These are phyloP conservation scores for Lepraria neglecta DNA, from an alignment of 495 filamentous ascomycete genomes.

Conservation along the genomic window DNA sequence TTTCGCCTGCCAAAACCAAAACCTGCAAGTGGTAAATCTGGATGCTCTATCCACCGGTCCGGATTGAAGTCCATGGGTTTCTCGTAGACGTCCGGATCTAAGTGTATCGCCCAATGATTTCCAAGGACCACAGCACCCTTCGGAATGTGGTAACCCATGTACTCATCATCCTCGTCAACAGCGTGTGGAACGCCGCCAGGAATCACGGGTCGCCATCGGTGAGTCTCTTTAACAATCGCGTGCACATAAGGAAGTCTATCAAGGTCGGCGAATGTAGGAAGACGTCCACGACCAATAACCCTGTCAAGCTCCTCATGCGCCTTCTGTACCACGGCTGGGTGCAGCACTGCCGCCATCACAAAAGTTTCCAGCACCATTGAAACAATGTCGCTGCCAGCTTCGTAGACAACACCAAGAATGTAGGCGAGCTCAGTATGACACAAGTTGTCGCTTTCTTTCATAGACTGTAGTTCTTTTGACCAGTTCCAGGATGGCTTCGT, in stretches of 20 bases:
- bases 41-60: constrained; percentile 27
- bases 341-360: no score
- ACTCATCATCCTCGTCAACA: constrained; percentile 45
- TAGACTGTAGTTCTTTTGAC: no score
- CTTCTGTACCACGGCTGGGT: constrained; percentile 30
- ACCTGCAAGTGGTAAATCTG: no score
- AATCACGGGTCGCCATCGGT: constrained; percentile 42
- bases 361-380: no score
- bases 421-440: no score
- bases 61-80: constrained; percentile 35
- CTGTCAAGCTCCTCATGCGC: constrained; percentile 55
- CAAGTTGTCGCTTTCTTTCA: no score
- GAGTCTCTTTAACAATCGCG: constrained; percentile 40
- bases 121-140: constrained; percentile 39
- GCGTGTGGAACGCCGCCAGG: constrained; percentile 51
- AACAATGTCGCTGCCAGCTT: no score
- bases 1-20: no score
- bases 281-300: constrained; percentile 37
- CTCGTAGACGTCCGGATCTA: constrained; percentile 31
- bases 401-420: no score
- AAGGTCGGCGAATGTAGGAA: constrained; percentile 36
- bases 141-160: constrained; percentile 39
- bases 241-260: constrained; percentile 39
- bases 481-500: no score
- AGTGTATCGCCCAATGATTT: constrained; percentile 27